phyloP scores from a whole-genome alignment of 1,284 basidiomycete species.

The Naganishia albida region DNA sequence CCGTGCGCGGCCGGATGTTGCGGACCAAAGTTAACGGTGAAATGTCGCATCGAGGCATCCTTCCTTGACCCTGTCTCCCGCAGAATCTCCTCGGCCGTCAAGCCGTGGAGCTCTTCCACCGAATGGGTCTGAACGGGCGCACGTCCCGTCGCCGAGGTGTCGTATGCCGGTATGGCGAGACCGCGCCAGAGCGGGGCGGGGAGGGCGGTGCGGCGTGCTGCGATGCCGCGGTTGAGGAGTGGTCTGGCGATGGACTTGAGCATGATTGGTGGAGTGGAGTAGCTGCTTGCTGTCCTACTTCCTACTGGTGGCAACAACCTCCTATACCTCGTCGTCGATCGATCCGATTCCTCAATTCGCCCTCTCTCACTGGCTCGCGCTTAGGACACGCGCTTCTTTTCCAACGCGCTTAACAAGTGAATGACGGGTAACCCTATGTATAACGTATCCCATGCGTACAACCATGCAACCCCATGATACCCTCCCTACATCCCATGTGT shows the following conservation, averaged over 20 bases:
- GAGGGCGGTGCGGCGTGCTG: slow-evolving; percentile 8
- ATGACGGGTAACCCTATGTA: background rate
- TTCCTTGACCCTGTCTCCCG: slow-evolving; percentile 69
- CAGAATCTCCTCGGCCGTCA: slow-evolving; percentile 74
- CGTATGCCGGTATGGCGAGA: slow-evolving; percentile 35
- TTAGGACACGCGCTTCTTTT: slow-evolving; percentile 3
- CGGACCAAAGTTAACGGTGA: slow-evolving; percentile 93
- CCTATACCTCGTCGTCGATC: slow-evolving; percentile 10
- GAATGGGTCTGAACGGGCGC: slow-evolving; percentile 46
- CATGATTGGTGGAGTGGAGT: slow-evolving; percentile 14
- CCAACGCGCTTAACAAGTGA: background rate
- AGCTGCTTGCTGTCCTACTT: no score
- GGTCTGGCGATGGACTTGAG: slow-evolving; percentile 30
- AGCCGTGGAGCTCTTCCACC: slow-evolving; percentile 65
- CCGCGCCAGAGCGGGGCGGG: slow-evolving; percentile 12
- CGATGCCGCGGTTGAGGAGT: slow-evolving; percentile 19
- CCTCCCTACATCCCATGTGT: background rate
- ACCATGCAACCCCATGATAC: background rate
- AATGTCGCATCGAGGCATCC: slow-evolving; percentile 85
- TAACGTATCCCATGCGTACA: background rate
- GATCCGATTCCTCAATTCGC: slow-evolving; percentile 19
- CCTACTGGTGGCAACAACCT: background rate
- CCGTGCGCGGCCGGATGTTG: slow-evolving; percentile 99
- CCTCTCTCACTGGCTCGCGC: slow-evolving; percentile 23
- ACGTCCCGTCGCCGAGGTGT: slow-evolving; percentile 42